These are phyloP conservation scores for Papiliotrema fonsecae DNA, from an alignment of 1,284 basidiomycete species.

Conservation along the genomic window DNA sequence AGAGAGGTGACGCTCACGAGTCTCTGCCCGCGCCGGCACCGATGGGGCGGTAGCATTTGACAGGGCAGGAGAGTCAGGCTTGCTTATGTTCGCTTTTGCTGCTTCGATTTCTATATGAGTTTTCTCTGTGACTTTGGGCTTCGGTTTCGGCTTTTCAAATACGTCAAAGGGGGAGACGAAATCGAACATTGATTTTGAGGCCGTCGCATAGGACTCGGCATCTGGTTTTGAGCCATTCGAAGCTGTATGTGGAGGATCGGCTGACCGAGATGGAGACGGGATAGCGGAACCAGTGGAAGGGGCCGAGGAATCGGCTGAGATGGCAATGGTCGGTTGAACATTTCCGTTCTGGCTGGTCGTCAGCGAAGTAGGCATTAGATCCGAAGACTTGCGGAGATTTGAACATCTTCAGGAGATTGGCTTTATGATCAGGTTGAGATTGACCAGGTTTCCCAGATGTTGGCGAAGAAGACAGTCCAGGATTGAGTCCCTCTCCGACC, in stretches of 20 bases:
- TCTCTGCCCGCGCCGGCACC: background rate
- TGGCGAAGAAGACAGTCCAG: no score
- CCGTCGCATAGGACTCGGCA: conserved; percentile 1
- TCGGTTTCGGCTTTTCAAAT: conserved; percentile 25
- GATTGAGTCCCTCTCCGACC: no score
- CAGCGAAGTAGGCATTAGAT: no score
- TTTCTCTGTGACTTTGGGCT: background rate
- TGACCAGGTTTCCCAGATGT: no score
- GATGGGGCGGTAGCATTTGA: background rate
- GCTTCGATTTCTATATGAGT: no score
- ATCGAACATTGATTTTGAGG: conserved; percentile 34
- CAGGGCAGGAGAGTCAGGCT: background rate
- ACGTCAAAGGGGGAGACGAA: conserved; percentile 44
- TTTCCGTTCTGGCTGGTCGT: no score
- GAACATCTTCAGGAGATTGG: conserved; percentile 3
- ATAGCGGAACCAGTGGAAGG: no score
- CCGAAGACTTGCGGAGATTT: background rate
- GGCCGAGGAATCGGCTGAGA: no score
- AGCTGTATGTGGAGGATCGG: background rate
- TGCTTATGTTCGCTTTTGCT: background rate
- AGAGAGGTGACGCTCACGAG: background rate
- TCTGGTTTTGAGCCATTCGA: background rate
- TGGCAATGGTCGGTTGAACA: no score
- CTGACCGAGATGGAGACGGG: background rate
- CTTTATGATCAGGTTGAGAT: background rate